Base-by-base conservation (phyloP, 1,139 yeast genomes). In the Yamadazyma diddensiae region DNA sequence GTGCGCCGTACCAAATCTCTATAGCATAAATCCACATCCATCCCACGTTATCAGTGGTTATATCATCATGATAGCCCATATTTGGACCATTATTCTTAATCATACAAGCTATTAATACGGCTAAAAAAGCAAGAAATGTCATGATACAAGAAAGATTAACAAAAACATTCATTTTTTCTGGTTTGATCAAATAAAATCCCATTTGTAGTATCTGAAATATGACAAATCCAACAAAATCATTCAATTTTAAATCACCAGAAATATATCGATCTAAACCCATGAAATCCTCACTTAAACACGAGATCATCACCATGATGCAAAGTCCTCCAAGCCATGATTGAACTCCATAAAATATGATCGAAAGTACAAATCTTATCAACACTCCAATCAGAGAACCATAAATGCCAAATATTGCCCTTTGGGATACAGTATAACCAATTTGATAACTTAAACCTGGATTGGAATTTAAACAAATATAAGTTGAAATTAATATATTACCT, bases 11-110 rank as follows among this genome's bases (percentile, higher is more conserved):
- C 54, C 54, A 50, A 11, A 42, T 41, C 15, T 43, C 39, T 8
- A 50, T 49, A 5, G 47, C 47, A 30, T 49, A 42, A 6, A 51
- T 25, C 55, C 55, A 51, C 45, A 39, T 39, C 55, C 55, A 52
- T 3, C 47, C 50, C 3, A 39, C 31, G 9, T 28, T 27, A 13
- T 30, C 27, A 15, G 37, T 24, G 15, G 11, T 22, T 6, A 22
- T 13, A 22, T 22, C 25, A 22, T 22, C 7, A 10, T 30, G 29
- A 11, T 39, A 35, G 17, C 33, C 31, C 20, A 32, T 38, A 15
- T 42, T 30, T 6, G 13, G n/a, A 10, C 52, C 53, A 13, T 38
- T 31, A 29, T 47, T 49, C 18, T 37, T 34, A 5, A 28, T 35
- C 7, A 49, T 28, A 28, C 47, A 39, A 18, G 39, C 24, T 4